Conservation (phyloP, 2,329 filamentous ascomycete genomes). For the Diaporthe vaccinii region DNA sequence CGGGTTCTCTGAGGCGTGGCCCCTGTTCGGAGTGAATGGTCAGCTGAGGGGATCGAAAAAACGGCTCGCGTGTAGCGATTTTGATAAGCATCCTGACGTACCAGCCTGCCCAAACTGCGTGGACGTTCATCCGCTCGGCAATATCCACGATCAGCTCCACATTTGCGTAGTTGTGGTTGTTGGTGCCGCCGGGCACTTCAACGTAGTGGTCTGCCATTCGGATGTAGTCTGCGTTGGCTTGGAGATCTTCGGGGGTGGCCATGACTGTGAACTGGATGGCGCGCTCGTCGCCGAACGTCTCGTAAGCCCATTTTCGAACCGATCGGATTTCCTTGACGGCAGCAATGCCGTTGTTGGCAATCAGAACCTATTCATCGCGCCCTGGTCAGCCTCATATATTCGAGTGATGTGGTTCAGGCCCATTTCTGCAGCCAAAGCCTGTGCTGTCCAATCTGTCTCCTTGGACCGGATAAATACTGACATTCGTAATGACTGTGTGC, state of each 20-base stretch:
- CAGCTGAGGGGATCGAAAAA: conserved; percentile 20
- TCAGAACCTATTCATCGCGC: conserved; percentile 78
- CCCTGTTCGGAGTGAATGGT: conserved; percentile 66
- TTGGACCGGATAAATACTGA: conserved; percentile 62
- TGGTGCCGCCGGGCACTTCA: conserved; percentile 97
- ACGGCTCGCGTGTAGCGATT: conserved; percentile 40
- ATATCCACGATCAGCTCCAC: conserved; percentile 99
- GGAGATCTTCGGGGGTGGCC: conserved; percentile 97
- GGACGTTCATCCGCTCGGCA: conserved; percentile 97
- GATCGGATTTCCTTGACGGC: conserved; percentile 99
- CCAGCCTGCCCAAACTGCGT: conserved; percentile 99
- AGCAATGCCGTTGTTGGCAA: conserved; percentile 99
- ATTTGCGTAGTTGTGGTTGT: conserved; percentile 99
- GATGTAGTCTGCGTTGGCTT: conserved; percentile 99
- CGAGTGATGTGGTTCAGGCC: background rate
- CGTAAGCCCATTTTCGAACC: conserved; percentile 99
- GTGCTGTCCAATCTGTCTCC: background rate
- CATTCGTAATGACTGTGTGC: conserved; percentile 98
- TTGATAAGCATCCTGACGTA: conserved; percentile 59
- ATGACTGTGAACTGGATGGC: conserved; percentile 99
- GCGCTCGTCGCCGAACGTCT: conserved; percentile 97
- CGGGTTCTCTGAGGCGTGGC: conserved; percentile 98
- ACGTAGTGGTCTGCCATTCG: conserved; percentile 99
- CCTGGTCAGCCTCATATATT: background rate
- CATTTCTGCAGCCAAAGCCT: background rate